Evolutionary conservation across 1,284 basidiomycete genomes (phyloP).

Genomic region (Ganoderma sinense): DNA sequence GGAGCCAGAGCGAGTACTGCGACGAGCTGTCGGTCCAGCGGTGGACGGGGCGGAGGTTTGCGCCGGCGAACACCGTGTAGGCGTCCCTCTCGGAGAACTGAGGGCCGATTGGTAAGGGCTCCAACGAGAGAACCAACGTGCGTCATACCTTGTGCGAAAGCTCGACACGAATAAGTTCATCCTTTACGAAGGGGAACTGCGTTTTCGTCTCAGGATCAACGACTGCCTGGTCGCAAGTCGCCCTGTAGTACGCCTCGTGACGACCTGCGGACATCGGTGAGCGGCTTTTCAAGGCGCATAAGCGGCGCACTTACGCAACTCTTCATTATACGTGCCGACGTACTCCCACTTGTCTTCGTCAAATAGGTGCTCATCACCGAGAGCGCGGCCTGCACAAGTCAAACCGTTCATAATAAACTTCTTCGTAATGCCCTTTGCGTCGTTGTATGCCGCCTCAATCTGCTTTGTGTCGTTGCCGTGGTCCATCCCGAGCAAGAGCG

Average conservation of each 20-base stretch:
- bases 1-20: slow-evolving; percentile 89
- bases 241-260: slow-evolving; percentile 89
- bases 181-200: slow-evolving; percentile 61
- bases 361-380: slow-evolving; percentile 72
- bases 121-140: background rate
- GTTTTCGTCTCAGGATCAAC: slow-evolving; percentile 56
- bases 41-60: slow-evolving; percentile 86
- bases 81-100: slow-evolving; percentile 87
- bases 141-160: slow-evolving; percentile 82
- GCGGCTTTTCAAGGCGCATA: background rate
- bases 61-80: slow-evolving; percentile 75
- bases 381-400: slow-evolving; percentile 62
- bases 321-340: slow-evolving; percentile 78
- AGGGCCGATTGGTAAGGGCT: background rate
- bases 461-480: slow-evolving; percentile 73
- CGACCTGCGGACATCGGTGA: slow-evolving; percentile 56
- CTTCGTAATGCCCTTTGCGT: slow-evolving; percentile 78
- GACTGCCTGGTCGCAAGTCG: slow-evolving; percentile 69
- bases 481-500: slow-evolving; percentile 86
- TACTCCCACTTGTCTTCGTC: slow-evolving; percentile 84
- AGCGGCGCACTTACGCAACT: slow-evolving; percentile 57
- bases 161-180: slow-evolving; percentile 89
- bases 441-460: slow-evolving; percentile 88
- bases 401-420: slow-evolving; percentile 94
- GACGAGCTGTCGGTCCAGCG: slow-evolving; percentile 83